Conservation (phyloP, 2,329 filamentous ascomycete genomes). For the Rhytidhysteron rufulum region DNA sequence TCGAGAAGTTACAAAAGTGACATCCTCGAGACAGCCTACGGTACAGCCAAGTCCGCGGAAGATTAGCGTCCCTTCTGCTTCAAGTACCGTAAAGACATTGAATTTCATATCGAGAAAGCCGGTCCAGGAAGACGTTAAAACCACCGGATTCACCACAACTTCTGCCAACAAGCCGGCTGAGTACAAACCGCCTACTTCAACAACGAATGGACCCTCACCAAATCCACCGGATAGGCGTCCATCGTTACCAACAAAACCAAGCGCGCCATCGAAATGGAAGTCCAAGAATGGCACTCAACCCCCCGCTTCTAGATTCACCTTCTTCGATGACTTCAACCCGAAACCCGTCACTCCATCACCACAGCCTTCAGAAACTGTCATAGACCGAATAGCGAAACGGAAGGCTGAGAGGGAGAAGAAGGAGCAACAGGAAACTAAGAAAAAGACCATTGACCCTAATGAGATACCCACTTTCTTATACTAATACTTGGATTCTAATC, state of each 20-base stretch:
- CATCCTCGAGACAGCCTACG: no score
- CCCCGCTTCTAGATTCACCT: slow-evolving; percentile 4
- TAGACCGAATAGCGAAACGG: slow-evolving; percentile 28
- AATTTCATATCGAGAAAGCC: no score
- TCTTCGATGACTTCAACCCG: slow-evolving; percentile 11
- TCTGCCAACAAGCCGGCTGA: no score
- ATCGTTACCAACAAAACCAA: background rate
- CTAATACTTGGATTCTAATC: no score
- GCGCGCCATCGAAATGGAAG: background rate
- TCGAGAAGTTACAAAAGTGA: no score
- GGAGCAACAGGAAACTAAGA: slow-evolving; percentile 20
- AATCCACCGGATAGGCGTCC: background rate
- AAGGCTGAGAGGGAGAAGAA: slow-evolving; percentile 20
- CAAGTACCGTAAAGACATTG: no score
- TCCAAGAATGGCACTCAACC: slow-evolving; percentile 1
- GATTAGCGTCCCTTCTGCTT: no score
- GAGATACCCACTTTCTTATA: slow-evolving; percentile 46
- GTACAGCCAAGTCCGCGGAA: no score
- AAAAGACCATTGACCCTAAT: slow-evolving; percentile 23
- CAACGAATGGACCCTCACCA: slow-evolving; percentile 2
- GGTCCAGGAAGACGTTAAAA: no score
- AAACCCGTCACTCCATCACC: slow-evolving; percentile 3
- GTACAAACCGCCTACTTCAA: no score
- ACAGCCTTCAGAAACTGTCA: slow-evolving; percentile 14
- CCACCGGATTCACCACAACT: no score